A percentile compares a stretch with the other conserved stretches of the same genome.
Conservation (phyloP, 1,284 basidiomycete genomes). For the Xerocomus nothofagi region DNA sequence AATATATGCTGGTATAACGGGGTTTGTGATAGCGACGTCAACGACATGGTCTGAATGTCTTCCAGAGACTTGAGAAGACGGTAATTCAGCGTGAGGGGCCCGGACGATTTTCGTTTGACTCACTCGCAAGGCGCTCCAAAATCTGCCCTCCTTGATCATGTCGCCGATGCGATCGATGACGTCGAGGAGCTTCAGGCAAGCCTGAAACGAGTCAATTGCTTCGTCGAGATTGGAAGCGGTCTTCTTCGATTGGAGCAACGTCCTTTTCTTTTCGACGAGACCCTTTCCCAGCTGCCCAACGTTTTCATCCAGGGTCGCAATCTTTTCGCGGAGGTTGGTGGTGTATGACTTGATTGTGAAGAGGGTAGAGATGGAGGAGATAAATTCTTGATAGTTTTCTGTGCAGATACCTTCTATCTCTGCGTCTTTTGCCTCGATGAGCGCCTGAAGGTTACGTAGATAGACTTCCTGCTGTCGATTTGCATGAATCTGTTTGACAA, state of each 20-base stretch:
- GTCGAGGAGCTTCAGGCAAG: conserved; percentile 89
- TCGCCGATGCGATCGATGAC: conserved; percentile 92
- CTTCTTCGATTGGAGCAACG: conserved; percentile 86
- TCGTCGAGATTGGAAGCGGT: conserved; percentile 94
- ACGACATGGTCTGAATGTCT: conserved; percentile 89
- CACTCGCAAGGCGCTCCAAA: conserved; percentile 94
- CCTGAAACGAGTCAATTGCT: conserved; percentile 92
- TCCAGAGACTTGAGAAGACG: conserved; percentile 73
- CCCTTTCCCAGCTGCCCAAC: conserved; percentile 79
- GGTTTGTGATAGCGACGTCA: conserved; percentile 88
- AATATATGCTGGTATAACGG: conserved; percentile 93
- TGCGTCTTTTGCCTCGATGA: conserved; percentile 90
- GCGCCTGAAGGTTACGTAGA: conserved; percentile 80
- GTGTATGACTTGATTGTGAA: conserved; percentile 92
- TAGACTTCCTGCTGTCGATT: conserved; percentile 91
- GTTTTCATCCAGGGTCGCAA: conserved; percentile 66
- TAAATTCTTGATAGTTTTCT: conserved; percentile 97
- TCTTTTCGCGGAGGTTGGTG: conserved; percentile 78
- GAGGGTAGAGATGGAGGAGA: conserved; percentile 92
- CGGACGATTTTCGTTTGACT: conserved; percentile 42
- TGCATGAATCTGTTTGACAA: conserved; percentile 91
- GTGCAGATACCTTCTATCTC: conserved; percentile 97
- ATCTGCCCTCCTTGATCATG: conserved; percentile 91
- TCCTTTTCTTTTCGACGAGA: conserved; percentile 89
- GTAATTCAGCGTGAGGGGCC: conserved; percentile 32